Percentiles rank a stretch among this genome's conserved stretches.
These are phyloP conservation scores for Panellus pusillus DNA, from an alignment of 768 basidiomycete genomes.

Conservation along the genomic window DNA sequence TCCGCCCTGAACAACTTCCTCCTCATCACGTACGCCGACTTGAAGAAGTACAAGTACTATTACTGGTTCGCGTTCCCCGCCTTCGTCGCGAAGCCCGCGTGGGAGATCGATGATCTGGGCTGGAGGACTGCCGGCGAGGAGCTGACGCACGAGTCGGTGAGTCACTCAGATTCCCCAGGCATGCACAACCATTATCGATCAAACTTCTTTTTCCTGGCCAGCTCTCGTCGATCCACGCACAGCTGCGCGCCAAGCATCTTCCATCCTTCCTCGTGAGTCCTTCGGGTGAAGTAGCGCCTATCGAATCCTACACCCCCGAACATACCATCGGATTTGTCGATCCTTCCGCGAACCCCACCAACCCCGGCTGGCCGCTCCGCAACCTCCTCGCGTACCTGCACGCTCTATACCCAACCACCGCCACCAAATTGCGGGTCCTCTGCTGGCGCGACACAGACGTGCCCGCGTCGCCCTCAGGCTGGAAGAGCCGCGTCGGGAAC, in stretches of 20 bases:
- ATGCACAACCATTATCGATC: not conserved
- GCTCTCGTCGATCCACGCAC: constrained; percentile 53
- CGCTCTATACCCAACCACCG: constrained; percentile 51
- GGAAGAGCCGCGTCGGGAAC: constrained; percentile 67
- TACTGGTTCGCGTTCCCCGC: constrained; percentile 99
- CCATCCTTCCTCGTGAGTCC: constrained; percentile 67
- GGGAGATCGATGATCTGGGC: constrained; percentile 72
- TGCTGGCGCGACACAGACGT: constrained; percentile 73
- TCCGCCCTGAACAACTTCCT: constrained; percentile 74
- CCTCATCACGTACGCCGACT: constrained; percentile 91
- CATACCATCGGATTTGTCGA: constrained; percentile 71
- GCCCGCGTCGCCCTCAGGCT: constrained; percentile 37
- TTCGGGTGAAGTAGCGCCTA: constrained; percentile 43
- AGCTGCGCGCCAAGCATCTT: constrained; percentile 40
- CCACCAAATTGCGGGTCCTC: constrained; percentile 59
- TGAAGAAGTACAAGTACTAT: constrained; percentile 97
- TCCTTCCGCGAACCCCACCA: constrained; percentile 72
- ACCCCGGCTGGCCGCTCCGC: constrained; percentile 91
- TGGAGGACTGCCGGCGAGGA: constrained; percentile 53
- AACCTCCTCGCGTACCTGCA: constrained; percentile 86
- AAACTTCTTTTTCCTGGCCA: constrained; percentile 22
- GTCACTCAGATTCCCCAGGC: constrained; percentile 1
- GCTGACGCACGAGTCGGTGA: constrained; percentile 44
- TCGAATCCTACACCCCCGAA: constrained; percentile 53
- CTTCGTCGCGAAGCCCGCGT: constrained; percentile 83